A percentile compares a stretch with the other conserved stretches of the same genome.
These are phyloP conservation scores for Podila minutissima DNA, from an alignment of 192 early-diverging fungal species.

Conservation along the genomic window DNA sequence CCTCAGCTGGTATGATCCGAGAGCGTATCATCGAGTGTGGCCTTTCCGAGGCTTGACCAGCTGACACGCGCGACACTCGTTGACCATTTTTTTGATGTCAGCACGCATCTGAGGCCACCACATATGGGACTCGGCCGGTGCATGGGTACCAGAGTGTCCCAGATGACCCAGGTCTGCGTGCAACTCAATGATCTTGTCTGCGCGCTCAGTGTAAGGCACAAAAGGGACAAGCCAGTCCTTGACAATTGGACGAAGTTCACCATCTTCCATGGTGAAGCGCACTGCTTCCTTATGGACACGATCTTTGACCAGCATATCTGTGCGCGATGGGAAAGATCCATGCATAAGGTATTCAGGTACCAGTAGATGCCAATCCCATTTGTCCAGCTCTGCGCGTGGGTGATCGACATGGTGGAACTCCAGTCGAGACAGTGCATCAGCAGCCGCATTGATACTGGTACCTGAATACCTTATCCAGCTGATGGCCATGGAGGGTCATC, in stretches of 20 bases:
- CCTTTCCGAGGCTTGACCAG: slow-evolving; percentile 14
- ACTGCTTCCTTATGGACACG: not conserved
- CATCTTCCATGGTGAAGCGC: not conserved
- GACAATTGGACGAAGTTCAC: not conserved
- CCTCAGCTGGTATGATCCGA: slow-evolving; percentile 12
- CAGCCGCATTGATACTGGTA: slow-evolving; percentile 21
- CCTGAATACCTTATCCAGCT: no score
- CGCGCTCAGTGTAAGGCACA: not conserved
- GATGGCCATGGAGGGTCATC: slow-evolving; percentile 25
- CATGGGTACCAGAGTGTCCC: not conserved
- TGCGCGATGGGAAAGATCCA: not conserved
- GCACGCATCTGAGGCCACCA: not conserved
- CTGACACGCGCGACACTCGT: not conserved
- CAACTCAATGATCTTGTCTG: not conserved
- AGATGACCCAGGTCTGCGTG: not conserved
- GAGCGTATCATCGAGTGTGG: slow-evolving; percentile 39
- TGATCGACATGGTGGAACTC: not conserved
- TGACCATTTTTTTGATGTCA: not conserved
- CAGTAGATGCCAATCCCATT: not conserved
- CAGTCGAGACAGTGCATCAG: slow-evolving; percentile 32
- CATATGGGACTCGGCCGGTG: not conserved
- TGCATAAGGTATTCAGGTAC: not conserved
- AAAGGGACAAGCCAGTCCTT: not conserved
- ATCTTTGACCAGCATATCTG: not conserved
- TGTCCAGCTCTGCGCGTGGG: not conserved